Evolutionary conservation across 2,329 filamentous ascomycete genomes (phyloP), one percentile per base, ranked within the genome.

Genomic region (Colletotrichum sp.): DNA sequence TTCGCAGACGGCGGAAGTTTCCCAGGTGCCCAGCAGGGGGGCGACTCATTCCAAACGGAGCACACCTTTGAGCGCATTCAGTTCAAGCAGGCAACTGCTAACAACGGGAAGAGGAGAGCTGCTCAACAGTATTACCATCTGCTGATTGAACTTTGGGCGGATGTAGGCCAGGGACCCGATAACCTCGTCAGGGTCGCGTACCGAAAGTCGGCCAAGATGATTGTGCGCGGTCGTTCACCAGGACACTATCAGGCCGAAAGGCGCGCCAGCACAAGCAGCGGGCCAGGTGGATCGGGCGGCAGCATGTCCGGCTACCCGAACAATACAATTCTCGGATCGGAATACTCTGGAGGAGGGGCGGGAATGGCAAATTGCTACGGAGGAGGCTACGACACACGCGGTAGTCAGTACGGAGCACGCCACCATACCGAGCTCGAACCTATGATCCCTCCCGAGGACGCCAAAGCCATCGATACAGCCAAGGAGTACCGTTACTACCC

Each of bases 41-140:
- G 83, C 38, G 84, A 86, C 64, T 81, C 84, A 0, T 84, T 85
- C 18, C 86, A 88, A 7, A 89, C 86, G 8, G 90, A 92, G 78
- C 89, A 92, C 77, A 91, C 89, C 0, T 98, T 97, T 82, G 96
- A 98, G 82, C 93, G 96, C 13, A 97, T 98, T 67, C 96, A 98
- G 80, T 98, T 98, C 89, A 97, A 98, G 83, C 95, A 95, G 78
- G 96, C 96, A 2, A 98, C 96, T 0, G 95, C 95, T 28, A 98
- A 98, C 86, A 98, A 98, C 79, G 96, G 96, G 62, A 98, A 98
- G 83, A 90, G 96, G 79, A 90, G 96, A 72, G 96, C 96, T 2
- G 95, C 96, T 21, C 96, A 98, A 82, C 96, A 98, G 80, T 98
- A 96, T 83, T 98, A 97, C 81, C 95, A 97, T 80, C 89, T 98